phyloP scores from a whole-genome alignment of 345 rosid genomes.

The Populus ilicifolia region DNA sequence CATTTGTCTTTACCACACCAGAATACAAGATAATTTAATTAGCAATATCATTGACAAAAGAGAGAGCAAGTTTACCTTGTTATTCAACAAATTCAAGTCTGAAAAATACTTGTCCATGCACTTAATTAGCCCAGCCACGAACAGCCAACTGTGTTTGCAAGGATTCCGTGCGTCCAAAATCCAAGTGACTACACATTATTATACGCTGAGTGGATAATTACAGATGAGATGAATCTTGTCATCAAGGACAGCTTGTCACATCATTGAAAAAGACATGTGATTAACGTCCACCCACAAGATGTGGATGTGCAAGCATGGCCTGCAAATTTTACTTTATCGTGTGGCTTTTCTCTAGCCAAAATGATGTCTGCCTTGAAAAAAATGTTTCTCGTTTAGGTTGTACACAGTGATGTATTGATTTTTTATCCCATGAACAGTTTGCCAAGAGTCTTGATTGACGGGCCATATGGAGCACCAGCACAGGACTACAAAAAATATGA shows the following conservation, averaged over 20 bases:
- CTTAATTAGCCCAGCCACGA: background rate
- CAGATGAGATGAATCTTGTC: background rate
- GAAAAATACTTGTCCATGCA: background rate
- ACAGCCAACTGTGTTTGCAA: background rate
- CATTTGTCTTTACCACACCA: background rate
- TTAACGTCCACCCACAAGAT: background rate
- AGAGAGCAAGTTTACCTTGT: no score
- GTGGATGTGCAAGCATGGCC: background rate
- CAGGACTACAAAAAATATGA: constrained; percentile 79
- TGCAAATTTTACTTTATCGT: no score
- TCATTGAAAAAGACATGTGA: background rate
- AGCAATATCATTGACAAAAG: background rate
- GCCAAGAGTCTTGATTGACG: constrained; percentile 68
- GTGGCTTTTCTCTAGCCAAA: background rate
- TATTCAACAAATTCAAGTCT: background rate
- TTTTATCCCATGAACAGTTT: constrained; percentile 37
- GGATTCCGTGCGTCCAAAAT: background rate
- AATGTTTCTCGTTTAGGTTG: background rate
- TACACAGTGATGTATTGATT: background rate
- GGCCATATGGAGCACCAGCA: constrained; percentile 90
- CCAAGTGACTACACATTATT: background rate
- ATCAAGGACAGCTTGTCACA: background rate
- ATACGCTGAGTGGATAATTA: background rate
- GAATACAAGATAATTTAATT: background rate
- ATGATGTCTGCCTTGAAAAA: background rate